Evolutionary conservation across 805 yeast species (phyloP), one percentile per base, ranked within the genome.

Genomic region (Ogataea degrootiae): DNA sequence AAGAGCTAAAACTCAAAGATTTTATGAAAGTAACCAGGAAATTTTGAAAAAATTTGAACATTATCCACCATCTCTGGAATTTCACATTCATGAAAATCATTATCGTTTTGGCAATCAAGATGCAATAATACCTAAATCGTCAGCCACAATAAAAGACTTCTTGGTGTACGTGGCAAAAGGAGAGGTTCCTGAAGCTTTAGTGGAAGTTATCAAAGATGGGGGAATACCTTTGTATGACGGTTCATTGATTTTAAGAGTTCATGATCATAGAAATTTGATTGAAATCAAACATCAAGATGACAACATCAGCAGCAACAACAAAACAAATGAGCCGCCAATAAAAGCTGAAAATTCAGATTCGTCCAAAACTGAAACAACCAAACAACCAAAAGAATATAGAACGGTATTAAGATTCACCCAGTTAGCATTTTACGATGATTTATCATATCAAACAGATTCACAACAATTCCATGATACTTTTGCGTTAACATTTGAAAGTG

Each of bases 1-100:
- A 49, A 69, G 68, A 45, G 77, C 76, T 12, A 73, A 71, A 55
- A 70, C 75, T 39, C 70, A 76, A 58, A 76, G 79, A 41, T 85
- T 84, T 58, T 81, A 85, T 11, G 88, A 86, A 57, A 81, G 90
- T 9, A 69, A 85, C 19, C 85, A 80, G 48, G 87, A 83, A 43
- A 74, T 94, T 8, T 66, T 94, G 56, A 79, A 80, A 50, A 91
- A 90, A 63, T 91, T 83, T 63, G 82, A 84, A 54, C 79, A 80
- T 47, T 78, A 77, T 51, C 86, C 92, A 9, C 85, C 97, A 7
- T 86, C 96, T 37, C 68, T 92, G 49, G 96, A 83, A 54, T 83
- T 92, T 58, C 97, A 92, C 60, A 89, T 92, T 22, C 91, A 87
- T 66, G 94, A 89, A 57, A 89, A 88, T 47, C 96, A 91, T 67